phyloP scores from a whole-genome alignment of 2,329 filamentous ascomycete genomes.

The Amylocarpus encephaloides region DNA sequence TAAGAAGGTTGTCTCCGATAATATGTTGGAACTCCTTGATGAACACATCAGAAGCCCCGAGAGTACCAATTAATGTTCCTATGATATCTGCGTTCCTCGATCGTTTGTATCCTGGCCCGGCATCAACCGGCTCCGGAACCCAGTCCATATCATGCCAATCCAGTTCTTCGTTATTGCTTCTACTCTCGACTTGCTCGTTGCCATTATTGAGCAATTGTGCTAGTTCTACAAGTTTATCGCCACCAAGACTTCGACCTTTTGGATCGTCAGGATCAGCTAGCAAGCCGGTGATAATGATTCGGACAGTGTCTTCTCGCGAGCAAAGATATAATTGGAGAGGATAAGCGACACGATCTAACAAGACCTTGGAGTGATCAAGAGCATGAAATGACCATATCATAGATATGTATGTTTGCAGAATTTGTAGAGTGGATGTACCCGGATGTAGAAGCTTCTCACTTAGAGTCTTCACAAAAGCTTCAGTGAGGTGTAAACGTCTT shows the following conservation, averaged over 20 bases:
- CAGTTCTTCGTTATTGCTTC: constrained; percentile 59
- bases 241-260: constrained; percentile 33
- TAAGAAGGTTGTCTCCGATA: constrained; percentile 74
- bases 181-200: constrained; percentile 42
- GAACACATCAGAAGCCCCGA: constrained; percentile 85
- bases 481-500: constrained; percentile 63
- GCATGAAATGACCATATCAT: constrained; percentile 73
- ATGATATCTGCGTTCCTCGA: constrained; percentile 88
- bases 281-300: constrained; percentile 69
- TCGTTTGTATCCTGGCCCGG: constrained; percentile 84
- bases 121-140: constrained; percentile 89
- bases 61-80: constrained; percentile 78
- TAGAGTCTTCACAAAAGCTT: constrained; percentile 60
- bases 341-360: constrained; percentile 67
- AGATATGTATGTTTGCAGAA: constrained; percentile 70
- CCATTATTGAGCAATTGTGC: constrained; percentile 49
- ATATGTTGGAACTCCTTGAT: constrained; percentile 90
- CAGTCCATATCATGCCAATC: constrained; percentile 92
- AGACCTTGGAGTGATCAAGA: constrained; percentile 69
- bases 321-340: constrained; percentile 71
- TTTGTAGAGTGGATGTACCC: constrained; percentile 68
- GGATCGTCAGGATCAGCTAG: constrained; percentile 52
- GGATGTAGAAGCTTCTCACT: constrained; percentile 65
- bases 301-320: constrained; percentile 69
- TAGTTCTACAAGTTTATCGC: constrained; percentile 57